These are phyloP conservation scores for Paratinospora sagittata DNA, from an alignment of 164 flowering plant species.

Conservation along the genomic window DNA sequence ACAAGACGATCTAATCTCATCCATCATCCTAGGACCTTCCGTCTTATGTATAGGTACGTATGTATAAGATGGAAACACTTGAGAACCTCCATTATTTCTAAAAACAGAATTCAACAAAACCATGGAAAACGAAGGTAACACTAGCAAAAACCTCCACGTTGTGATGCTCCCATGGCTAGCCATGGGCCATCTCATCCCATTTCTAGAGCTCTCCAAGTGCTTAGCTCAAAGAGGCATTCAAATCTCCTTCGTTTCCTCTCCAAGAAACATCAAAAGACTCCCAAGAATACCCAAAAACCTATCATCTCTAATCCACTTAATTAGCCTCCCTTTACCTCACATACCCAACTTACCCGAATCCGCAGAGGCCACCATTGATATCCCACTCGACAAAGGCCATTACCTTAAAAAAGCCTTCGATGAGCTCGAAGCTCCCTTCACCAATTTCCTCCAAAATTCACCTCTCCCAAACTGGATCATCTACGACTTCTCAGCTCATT, in stretches of 20 bases:
- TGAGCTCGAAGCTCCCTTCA: neutral
- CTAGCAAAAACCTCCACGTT: slow-evolving; percentile 1
- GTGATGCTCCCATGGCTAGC: slow-evolving; percentile 18
- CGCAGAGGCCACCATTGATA: slow-evolving; percentile 29
- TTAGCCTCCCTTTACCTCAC: slow-evolving; percentile 10
- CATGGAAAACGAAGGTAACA: slow-evolving; percentile 4
- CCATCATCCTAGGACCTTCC: no score
- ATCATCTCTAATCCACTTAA: neutral
- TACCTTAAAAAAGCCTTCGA: slow-evolving; percentile 13
- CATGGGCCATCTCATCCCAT: slow-evolving; percentile 17
- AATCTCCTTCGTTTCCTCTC: slow-evolving; percentile 19
- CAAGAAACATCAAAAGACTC: slow-evolving; percentile 25
- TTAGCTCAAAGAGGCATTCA: slow-evolving; percentile 12
- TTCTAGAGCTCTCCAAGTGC: slow-evolving; percentile 14
- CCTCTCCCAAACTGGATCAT: slow-evolving; percentile 23
- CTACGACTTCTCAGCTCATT: slow-evolving; percentile 10
- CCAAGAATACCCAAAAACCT: slow-evolving; percentile 20
- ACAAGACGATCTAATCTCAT: no score
- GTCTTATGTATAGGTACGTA: no score
- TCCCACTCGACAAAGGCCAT: slow-evolving; percentile 8
- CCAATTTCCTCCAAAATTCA: neutral
- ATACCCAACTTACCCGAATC: slow-evolving; percentile 15
- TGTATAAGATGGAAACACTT: no score
- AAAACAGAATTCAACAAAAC: neutral
- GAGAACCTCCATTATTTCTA: no score